Percentiles rank a stretch among this genome's conserved stretches.
Evolutionary conservation across 106 monocot species (phyloP).

Genomic region (Cymbidium sinense): DNA sequence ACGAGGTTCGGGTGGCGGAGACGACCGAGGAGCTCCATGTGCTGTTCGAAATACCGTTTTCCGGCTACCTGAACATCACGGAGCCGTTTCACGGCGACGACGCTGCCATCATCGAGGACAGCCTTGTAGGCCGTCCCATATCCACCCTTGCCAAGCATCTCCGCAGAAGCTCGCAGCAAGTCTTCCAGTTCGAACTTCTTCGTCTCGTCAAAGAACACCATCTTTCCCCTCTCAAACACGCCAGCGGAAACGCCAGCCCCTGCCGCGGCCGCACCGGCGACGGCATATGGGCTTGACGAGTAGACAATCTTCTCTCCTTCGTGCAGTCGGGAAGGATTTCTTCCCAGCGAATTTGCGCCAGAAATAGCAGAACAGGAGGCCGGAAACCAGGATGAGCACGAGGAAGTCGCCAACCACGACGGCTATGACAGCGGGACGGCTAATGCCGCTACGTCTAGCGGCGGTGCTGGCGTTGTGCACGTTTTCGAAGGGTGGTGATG

Average conservation of each 20-base stretch:
- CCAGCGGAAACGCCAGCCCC: not conserved
- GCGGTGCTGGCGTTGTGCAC: not conserved
- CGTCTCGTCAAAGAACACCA: conserved; percentile 59
- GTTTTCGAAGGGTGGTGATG: not conserved
- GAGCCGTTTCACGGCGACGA: conserved; percentile 81
- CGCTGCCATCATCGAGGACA: conserved; percentile 60
- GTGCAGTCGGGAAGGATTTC: conserved; percentile 30
- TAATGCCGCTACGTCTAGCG: conserved; percentile 28
- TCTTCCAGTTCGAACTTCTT: conserved; percentile 86
- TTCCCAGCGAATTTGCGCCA: conserved; percentile 56
- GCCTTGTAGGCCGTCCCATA: conserved; percentile 86
- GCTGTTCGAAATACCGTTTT: conserved; percentile 66
- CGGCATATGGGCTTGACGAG: conserved; percentile 43
- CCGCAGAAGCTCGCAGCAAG: conserved; percentile 65
- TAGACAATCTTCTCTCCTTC: conserved; percentile 89
- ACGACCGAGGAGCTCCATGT: conserved; percentile 61
- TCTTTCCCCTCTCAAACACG: conserved; percentile 57
- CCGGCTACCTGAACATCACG: conserved; percentile 38
- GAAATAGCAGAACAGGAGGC: conserved; percentile 82
- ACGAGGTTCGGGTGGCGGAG: conserved; percentile 68
- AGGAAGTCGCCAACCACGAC: conserved; percentile 72
- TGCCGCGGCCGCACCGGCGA: conserved; percentile 7
- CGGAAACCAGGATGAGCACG: conserved; percentile 43
- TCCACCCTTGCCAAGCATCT: conserved; percentile 86
- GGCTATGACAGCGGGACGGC: conserved; percentile 46